These are phyloP conservation scores for Phytophthora europaea DNA, from an alignment of 352 stramenopile species.

Conservation along the genomic window DNA sequence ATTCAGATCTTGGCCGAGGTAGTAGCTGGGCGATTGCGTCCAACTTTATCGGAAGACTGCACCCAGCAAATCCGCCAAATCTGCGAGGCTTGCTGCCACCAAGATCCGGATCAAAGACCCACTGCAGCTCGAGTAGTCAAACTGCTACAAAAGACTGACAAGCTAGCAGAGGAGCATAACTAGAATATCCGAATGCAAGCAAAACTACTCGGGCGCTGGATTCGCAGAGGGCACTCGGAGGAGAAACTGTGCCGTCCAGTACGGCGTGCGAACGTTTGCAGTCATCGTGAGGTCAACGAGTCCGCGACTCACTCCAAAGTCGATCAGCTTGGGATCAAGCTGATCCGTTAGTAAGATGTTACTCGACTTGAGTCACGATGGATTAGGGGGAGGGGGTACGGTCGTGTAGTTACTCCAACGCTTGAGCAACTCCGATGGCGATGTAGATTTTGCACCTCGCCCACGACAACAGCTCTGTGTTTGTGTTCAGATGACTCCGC, in stretches of 20 bases:
- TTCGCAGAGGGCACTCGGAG: conserved; percentile 42
- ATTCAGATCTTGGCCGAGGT: conserved; percentile 50
- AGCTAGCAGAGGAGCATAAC: background rate
- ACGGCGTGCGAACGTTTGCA: conserved; percentile 72
- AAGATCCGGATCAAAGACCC: conserved; percentile 40
- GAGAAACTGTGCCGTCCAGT: conserved; percentile 45
- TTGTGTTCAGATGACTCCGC: conserved; percentile 34
- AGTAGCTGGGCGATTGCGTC: conserved; percentile 45
- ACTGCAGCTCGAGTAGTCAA: conserved; percentile 22
- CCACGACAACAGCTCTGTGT: conserved; percentile 45
- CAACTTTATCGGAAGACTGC: conserved; percentile 46
- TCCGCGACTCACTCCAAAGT: conserved; percentile 80
- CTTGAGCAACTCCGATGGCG: conserved; percentile 36
- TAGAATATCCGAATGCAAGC: background rate
- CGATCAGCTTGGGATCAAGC: conserved; percentile 77
- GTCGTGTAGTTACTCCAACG: conserved; percentile 43
- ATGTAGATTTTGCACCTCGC: conserved; percentile 37
- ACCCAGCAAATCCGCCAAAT: conserved; percentile 39
- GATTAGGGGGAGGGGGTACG: conserved; percentile 37
- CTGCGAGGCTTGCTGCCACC: conserved; percentile 45
- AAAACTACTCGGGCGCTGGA: conserved; percentile 16
- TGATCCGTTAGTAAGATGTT: conserved; percentile 80
- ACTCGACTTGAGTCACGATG: conserved; percentile 40
- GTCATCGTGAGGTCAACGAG: conserved; percentile 43
- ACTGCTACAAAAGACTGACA: background rate